Conservation (phyloP, 768 basidiomycete species). For the Russula lepida region DNA sequence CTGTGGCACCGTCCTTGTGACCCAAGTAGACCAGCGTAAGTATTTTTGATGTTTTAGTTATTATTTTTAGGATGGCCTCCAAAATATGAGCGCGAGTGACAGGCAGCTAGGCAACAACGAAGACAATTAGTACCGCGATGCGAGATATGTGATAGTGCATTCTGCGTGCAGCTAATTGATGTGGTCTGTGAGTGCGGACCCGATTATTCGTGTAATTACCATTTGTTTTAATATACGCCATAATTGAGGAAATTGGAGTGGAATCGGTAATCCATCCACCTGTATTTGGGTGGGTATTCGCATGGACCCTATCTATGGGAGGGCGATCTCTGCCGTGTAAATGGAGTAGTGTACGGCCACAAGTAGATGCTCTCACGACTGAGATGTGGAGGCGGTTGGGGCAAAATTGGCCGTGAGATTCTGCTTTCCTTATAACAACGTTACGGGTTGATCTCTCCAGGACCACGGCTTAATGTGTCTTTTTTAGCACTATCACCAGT, state of each 20-base stretch:
- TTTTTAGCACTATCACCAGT: neutral
- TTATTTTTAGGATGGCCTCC: neutral
- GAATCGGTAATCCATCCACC: neutral
- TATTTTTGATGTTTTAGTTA: neutral
- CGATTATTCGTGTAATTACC: neutral
- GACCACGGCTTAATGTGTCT: slow-evolving; percentile 1
- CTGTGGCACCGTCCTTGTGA: neutral
- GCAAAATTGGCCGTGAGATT: no score
- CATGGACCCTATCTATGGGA: slow-evolving; percentile 1
- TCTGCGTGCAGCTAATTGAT: neutral
- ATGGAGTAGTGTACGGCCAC: neutral
- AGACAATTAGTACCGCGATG: neutral
- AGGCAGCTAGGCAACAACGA: neutral
- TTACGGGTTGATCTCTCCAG: no score
- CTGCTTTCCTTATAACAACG: no score
- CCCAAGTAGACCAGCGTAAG: neutral
- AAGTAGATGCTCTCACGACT: neutral
- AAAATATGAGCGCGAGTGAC: neutral
- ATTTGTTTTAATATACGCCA: neutral
- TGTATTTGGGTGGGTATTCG: neutral
- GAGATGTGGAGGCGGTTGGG: neutral
- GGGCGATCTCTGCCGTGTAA: slow-evolving; percentile 1
- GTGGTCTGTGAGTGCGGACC: neutral
- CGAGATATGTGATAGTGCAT: neutral
- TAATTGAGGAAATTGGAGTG: neutral